Conservation (phyloP, 2,329 filamentous ascomycete genomes). For the Aspergillus sp. region DNA sequence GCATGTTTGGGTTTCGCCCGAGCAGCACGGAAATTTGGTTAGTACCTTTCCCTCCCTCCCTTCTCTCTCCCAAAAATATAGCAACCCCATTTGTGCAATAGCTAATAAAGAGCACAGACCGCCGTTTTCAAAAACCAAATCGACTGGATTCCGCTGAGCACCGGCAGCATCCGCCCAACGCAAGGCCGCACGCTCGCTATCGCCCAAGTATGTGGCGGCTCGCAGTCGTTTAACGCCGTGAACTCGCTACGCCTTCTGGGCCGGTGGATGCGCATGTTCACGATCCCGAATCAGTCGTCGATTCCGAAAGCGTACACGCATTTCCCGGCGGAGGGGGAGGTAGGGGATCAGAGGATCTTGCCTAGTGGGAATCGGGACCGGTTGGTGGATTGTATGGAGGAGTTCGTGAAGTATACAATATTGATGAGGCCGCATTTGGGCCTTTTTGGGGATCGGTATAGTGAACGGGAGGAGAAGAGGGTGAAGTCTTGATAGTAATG, state of each 20-base stretch:
- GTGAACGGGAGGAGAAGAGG: conserved; percentile 44
- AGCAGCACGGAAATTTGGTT: conserved; percentile 60
- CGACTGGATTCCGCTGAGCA: conserved; percentile 60
- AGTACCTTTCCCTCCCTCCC: conserved; percentile 9
- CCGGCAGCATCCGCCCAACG: conserved; percentile 57
- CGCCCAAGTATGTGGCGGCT: conserved; percentile 58
- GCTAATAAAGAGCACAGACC: conserved; percentile 35
- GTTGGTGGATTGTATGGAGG: conserved; percentile 62
- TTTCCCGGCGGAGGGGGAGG: conserved; percentile 47
- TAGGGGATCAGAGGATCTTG: conserved; percentile 46
- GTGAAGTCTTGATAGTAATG: conserved; percentile 7
- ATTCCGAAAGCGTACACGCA: conserved; percentile 59
- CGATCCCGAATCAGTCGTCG: conserved; percentile 59
- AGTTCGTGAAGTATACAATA: conserved; percentile 63
- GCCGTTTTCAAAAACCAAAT: conserved; percentile 65
- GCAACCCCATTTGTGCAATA: no score
- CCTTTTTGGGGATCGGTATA: conserved; percentile 57
- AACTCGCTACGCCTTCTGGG: conserved; percentile 60
- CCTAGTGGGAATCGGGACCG: conserved; percentile 53
- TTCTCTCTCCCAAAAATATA: background rate
- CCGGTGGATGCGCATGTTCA: conserved; percentile 65
- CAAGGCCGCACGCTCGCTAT: conserved; percentile 59
- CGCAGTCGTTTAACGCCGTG: conserved; percentile 61
- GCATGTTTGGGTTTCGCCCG: conserved; percentile 59
- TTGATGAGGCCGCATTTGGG: conserved; percentile 57